These are phyloP conservation scores for Fomitopsis betulina DNA, from an alignment of 1,284 basidiomycete genomes.

Conservation along the genomic window DNA sequence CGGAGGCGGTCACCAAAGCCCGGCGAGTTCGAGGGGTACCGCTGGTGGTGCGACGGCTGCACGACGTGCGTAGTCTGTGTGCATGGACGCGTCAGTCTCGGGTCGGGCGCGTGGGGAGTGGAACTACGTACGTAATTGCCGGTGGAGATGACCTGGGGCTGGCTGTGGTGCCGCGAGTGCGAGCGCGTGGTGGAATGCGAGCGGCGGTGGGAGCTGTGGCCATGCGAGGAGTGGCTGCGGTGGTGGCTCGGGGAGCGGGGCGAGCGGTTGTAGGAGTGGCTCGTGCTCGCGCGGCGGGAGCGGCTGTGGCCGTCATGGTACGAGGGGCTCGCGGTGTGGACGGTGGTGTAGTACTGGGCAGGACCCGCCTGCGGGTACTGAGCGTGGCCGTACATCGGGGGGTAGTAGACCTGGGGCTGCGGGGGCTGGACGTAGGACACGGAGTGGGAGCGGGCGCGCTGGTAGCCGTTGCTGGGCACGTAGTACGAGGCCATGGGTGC, in stretches of 20 bases:
- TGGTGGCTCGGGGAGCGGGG: conserved; percentile 13
- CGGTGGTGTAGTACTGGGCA: conserved; percentile 8
- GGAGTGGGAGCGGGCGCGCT: conserved; percentile 9
- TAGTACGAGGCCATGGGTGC: conserved; percentile 7
- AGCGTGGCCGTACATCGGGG: background rate
- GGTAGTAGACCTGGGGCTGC: conserved; percentile 6
- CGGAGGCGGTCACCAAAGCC: conserved; percentile 47
- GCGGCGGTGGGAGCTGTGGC: conserved; percentile 12
- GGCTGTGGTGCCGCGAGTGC: conserved; percentile 5
- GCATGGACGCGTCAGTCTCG: conserved; percentile 6
- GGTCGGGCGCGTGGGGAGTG: background rate
- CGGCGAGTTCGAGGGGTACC: conserved; percentile 17
- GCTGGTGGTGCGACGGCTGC: background rate
- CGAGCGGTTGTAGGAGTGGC: conserved; percentile 12
- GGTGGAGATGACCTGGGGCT: conserved; percentile 4
- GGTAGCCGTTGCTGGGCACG: conserved; percentile 3
- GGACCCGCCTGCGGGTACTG: background rate
- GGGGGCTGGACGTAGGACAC: background rate
- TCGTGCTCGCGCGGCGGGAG: conserved; percentile 17
- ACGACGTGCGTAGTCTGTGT: background rate
- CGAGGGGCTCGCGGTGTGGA: conserved; percentile 8
- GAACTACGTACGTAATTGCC: background rate
- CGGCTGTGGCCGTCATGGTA: conserved; percentile 14
- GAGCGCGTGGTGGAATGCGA: conserved; percentile 18
- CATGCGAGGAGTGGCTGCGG: conserved; percentile 8